Conservation (phyloP, 192 early-diverging fungal species). For the Coemansia sp. region DNA sequence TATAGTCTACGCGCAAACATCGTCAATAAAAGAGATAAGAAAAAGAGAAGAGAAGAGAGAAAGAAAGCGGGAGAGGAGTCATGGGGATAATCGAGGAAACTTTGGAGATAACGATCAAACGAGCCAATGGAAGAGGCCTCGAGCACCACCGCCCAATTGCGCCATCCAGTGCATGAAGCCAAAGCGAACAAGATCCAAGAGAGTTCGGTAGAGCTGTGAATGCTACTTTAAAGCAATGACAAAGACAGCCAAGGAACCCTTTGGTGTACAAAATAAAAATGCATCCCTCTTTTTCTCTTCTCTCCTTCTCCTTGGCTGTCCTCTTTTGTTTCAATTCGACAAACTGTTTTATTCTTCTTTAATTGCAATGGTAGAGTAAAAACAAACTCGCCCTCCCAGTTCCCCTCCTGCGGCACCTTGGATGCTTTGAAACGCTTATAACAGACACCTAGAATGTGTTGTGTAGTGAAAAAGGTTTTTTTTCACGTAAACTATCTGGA, state of each 20-base stretch:
- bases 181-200: neutral
- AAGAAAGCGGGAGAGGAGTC: neutral
- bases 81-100: neutral
- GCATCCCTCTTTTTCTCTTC: neutral
- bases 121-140: neutral
- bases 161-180: neutral
- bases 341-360: neutral
- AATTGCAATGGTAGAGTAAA: neutral
- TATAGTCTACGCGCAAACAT: constrained; percentile 55
- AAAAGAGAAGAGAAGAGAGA: neutral
- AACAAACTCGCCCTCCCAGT: neutral
- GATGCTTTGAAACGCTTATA: neutral
- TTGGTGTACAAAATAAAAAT: no score
- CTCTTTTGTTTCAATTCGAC: neutral
- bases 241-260: no score
- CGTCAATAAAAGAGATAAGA: neutral
- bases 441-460: no score
- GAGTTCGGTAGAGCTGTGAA: neutral
- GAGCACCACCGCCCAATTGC: neutral
- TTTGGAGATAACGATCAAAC: constrained; percentile 1
- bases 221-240: no score
- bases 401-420: neutral
- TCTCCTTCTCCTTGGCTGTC: neutral
- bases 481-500: no score
- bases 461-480: no score